Conservation (phyloP, 2,329 filamentous ascomycete genomes). For the Fusarium chuoi region DNA sequence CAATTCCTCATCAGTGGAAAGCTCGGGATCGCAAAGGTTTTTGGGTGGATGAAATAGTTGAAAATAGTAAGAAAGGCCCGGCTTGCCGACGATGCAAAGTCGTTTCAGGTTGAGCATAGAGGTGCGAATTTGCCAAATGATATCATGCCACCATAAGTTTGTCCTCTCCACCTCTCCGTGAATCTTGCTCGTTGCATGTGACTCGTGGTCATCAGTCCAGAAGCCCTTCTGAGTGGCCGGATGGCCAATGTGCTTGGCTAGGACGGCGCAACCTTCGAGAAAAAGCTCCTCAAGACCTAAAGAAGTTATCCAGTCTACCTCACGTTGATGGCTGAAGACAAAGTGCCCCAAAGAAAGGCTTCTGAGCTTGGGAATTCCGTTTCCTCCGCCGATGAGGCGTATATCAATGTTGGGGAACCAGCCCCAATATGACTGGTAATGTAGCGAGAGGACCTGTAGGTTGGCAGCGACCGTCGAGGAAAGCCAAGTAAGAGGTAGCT, state of each 20-base stretch:
- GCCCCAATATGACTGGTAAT: neutral
- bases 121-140: neutral
- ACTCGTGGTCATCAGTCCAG: neutral
- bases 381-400: neutral
- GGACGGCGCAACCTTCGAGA: neutral
- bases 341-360: neutral
- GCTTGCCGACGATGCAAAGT: rapidly evolving
- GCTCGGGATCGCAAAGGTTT: neutral
- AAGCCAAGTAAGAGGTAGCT: neutral
- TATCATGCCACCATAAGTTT: neutral
- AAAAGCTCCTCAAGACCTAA: neutral
- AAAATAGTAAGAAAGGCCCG: rapidly evolving
- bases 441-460: neutral
- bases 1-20: rapidly evolving
- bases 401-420: neutral
- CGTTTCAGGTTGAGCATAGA: neutral
- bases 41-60: rapidly evolving
- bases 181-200: rapidly evolving
- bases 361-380: neutral
- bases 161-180: rapidly evolving
- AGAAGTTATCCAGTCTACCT: neutral
- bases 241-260: neutral
- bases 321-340: neutral
- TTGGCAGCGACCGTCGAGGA: neutral
- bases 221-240: neutral